Conservation (phyloP, 352 stramenopile species). For the Phytophthora constricta region DNA sequence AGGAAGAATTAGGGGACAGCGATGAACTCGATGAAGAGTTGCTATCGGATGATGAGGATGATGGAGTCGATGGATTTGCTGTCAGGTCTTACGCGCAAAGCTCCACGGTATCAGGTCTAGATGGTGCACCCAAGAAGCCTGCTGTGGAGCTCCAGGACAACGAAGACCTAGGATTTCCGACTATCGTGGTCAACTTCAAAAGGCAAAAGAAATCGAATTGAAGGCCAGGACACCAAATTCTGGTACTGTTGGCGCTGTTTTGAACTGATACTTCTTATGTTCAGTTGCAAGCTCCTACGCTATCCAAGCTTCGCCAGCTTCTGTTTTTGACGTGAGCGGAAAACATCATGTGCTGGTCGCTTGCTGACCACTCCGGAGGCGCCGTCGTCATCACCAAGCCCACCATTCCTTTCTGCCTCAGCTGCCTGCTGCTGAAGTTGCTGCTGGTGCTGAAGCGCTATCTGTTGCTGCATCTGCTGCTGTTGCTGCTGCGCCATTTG, state of each 20-base stretch:
- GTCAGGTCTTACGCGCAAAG: conserved; percentile 25
- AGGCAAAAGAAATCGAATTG: conserved; percentile 51
- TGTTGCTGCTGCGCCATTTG: conserved; percentile 71
- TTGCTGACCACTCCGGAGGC: conserved; percentile 76
- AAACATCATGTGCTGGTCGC: conserved; percentile 85
- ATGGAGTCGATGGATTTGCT: conserved; percentile 29
- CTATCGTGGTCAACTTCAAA: conserved; percentile 50
- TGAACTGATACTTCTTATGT: conserved; percentile 3
- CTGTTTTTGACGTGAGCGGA: conserved; percentile 85
- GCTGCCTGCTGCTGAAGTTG: conserved; percentile 63
- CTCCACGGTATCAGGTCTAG: not conserved
- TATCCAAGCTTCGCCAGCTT: conserved; percentile 85
- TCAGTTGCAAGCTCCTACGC: conserved; percentile 12
- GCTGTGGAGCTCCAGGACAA: conserved; percentile 39
- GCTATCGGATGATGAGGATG: conserved; percentile 42
- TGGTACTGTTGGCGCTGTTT: conserved; percentile 15
- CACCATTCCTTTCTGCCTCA: conserved; percentile 50
- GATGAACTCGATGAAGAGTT: conserved; percentile 42
- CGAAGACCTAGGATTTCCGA: conserved; percentile 42
- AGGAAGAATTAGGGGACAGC: conserved; percentile 37
- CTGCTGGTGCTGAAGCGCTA: conserved; percentile 60
- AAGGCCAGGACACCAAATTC: conserved; percentile 8
- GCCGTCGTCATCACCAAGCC: conserved; percentile 50
- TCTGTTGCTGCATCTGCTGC: conserved; percentile 66
- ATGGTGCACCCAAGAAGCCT: conserved; percentile 19